Evolutionary conservation across 768 basidiomycete species (phyloP).

Genomic region (Russula sp.): DNA sequence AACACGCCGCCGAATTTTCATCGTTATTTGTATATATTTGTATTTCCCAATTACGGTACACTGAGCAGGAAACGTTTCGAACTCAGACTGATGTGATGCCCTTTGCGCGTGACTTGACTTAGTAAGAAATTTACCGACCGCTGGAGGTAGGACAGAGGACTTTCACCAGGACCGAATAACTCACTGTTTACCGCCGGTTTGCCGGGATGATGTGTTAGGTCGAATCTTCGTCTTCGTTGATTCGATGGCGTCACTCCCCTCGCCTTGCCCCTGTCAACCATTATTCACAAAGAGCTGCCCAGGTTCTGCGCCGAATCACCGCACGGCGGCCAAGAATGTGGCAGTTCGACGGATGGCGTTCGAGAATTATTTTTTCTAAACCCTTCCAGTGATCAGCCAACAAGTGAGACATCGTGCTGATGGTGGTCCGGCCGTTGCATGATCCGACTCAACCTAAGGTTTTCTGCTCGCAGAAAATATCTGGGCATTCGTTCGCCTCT

Average conservation of each 20-base stretch:
- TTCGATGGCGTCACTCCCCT: conserved; percentile 5
- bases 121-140: too few relatives aligned
- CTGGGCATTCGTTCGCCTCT: not conserved
- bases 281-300: not conserved
- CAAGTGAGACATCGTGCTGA: not conserved
- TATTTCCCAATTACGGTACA: too few relatives aligned
- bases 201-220: conserved; percentile 1
- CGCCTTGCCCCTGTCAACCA: conserved; percentile 2
- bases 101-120: not conserved
- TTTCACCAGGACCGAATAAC: not conserved
- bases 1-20: too few relatives aligned
- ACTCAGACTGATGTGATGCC: not conserved
- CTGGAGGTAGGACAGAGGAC: too few relatives aligned
- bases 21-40: too few relatives aligned
- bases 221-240: not conserved
- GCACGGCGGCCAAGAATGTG: conserved; percentile 9
- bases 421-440: not conserved
- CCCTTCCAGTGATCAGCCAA: not conserved
- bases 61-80: conserved; percentile 2
- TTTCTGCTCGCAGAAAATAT: not conserved
- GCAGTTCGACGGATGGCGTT: conserved; percentile 9
- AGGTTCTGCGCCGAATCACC: not conserved
- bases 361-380: conserved; percentile 11
- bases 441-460: not conserved
- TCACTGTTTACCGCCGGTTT: not conserved